Evolutionary conservation across 2,329 filamentous ascomycete genomes (phyloP).

Genomic region (Fusarium chuoi): DNA sequence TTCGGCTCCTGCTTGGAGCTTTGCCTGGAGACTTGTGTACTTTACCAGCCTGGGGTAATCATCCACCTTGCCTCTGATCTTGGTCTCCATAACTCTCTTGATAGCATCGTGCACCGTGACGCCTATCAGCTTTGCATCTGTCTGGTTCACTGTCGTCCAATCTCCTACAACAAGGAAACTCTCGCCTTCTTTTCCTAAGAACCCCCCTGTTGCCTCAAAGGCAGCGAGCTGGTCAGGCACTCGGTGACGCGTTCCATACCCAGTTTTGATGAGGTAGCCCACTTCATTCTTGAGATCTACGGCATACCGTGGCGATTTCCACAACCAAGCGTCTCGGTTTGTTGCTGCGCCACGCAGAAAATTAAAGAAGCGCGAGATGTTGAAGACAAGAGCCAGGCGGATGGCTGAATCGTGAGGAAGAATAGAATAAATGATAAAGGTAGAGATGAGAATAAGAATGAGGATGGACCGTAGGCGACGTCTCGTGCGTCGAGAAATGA

Average conservation of each 20-base stretch:
- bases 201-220: conserved; percentile 47
- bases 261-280: conserved; percentile 65
- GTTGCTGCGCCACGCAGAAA: conserved; percentile 43
- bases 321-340: conserved; percentile 55
- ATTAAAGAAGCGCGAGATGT: conserved; percentile 47
- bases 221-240: conserved; percentile 60
- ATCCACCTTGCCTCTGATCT: conserved; percentile 42
- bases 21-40: conserved; percentile 53
- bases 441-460: conserved; percentile 39
- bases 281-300: conserved; percentile 59
- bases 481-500: conserved; percentile 43
- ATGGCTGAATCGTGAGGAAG: conserved; percentile 49
- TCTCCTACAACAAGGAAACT: conserved; percentile 63
- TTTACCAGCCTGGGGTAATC: conserved; percentile 52
- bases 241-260: conserved; percentile 63
- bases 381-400: conserved; percentile 50
- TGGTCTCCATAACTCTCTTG: conserved; percentile 49
- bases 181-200: conserved; percentile 51
- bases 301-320: conserved; percentile 50
- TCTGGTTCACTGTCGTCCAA: conserved; percentile 54
- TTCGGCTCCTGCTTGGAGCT: conserved; percentile 53
- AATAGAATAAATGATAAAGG: conserved; percentile 43
- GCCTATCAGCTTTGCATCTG: conserved; percentile 46
- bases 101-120: conserved; percentile 56
- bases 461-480: conserved; percentile 43